Evolutionary conservation across 164 flowering plant genomes (phyloP).

Genomic region (Santalum album): DNA sequence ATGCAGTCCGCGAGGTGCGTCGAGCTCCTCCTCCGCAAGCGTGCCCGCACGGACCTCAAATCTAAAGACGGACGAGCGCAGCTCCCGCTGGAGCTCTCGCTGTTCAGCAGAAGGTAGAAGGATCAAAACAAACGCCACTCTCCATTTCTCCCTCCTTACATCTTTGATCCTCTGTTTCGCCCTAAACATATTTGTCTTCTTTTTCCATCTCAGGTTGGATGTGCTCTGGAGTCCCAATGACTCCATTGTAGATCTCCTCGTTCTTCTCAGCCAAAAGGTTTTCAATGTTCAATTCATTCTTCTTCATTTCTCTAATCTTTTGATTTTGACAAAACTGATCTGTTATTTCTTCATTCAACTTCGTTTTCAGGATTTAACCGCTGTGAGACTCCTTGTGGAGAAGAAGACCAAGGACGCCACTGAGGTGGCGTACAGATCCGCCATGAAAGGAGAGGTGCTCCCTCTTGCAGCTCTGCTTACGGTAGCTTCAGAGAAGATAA

Average conservation of each 20-base stretch:
- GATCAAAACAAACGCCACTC: too few species aligned
- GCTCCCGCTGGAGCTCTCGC: background rate
- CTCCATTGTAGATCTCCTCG: background rate
- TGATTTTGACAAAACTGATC: background rate
- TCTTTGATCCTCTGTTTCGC: background rate
- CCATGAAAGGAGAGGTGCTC: background rate
- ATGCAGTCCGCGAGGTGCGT: background rate
- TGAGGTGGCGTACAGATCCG: background rate
- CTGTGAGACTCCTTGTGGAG: background rate
- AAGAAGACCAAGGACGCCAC: background rate
- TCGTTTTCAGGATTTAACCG: background rate
- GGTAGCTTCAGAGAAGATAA: background rate
- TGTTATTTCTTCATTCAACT: too few species aligned
- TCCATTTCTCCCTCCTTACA: background rate
- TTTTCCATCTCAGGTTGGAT: background rate
- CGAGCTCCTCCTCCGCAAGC: slow-evolving; percentile 1
- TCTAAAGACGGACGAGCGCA: background rate
- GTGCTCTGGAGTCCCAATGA: background rate
- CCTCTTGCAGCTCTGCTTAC: background rate
- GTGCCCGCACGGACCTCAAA: background rate
- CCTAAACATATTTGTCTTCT: too few species aligned
- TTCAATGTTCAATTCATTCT: background rate
- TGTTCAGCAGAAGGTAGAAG: background rate
- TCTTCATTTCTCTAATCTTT: background rate
- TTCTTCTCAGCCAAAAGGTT: background rate